Evolutionary conservation across 83 land plant species (phyloP).

Genomic region (Thuja plicata): DNA sequence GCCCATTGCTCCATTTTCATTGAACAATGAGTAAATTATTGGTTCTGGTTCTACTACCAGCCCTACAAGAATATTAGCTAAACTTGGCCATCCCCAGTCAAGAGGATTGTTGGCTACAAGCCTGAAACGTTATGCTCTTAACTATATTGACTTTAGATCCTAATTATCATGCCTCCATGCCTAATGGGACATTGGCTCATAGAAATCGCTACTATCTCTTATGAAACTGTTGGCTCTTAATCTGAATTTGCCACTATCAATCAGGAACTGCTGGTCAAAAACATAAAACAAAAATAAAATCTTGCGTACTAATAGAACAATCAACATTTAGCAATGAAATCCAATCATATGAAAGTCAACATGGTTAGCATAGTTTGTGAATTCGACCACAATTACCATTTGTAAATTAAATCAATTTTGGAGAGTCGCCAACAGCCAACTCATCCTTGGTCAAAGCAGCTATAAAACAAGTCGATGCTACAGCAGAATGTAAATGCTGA

Average conservation of each 20-base stretch:
- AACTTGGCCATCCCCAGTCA: background rate
- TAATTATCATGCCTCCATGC: background rate
- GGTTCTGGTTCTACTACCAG: background rate
- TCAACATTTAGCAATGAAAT: background rate
- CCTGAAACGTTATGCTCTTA: background rate
- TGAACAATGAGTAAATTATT: background rate
- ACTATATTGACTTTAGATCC: background rate
- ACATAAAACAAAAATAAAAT: background rate
- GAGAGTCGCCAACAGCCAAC: background rate
- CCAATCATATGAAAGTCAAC: background rate
- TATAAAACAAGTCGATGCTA: background rate
- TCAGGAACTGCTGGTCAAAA: background rate
- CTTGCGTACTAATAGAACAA: background rate
- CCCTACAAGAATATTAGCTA: background rate
- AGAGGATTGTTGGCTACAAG: background rate
- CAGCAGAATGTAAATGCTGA: no score
- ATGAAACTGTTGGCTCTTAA: background rate
- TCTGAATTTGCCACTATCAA: background rate
- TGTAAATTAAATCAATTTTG: background rate
- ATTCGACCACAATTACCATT: background rate
- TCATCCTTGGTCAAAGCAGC: background rate
- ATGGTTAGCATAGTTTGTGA: background rate
- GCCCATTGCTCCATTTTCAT: background rate
- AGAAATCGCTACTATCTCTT: background rate
- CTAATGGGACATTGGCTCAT: background rate